Conservation (phyloP, 352 stramenopile species). For the Lagenidium giganteum region DNA sequence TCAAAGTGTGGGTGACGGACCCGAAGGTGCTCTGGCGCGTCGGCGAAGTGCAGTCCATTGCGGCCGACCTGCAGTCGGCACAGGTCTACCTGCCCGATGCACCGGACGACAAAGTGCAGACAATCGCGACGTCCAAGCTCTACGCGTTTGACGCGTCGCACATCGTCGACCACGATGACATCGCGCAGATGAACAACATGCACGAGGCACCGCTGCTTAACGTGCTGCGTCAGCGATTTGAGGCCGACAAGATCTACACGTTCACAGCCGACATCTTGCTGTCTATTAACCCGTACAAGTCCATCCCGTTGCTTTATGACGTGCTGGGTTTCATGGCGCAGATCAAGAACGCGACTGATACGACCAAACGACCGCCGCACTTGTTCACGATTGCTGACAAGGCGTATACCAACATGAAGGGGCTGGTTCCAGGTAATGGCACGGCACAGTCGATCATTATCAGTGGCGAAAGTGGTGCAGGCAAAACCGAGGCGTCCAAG, state of each 20-base stretch:
- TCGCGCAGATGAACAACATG: constrained; percentile 85
- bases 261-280: constrained; percentile 77
- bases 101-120: constrained; percentile 42
- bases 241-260: constrained; percentile 70
- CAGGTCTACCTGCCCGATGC: constrained; percentile 45
- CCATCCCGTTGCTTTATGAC: constrained; percentile 64
- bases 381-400: constrained; percentile 70
- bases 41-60: constrained; percentile 47
- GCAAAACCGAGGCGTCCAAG: constrained; percentile 92
- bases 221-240: constrained; percentile 64
- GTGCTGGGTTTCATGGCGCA: constrained; percentile 61
- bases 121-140: constrained; percentile 32
- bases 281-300: constrained; percentile 76
- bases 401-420: constrained; percentile 58
- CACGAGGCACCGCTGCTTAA: constrained; percentile 72
- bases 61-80: constrained; percentile 24
- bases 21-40: constrained; percentile 59
- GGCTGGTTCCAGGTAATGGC: constrained; percentile 30
- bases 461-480: constrained; percentile 87
- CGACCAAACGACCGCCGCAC: constrained; percentile 33
- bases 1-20: constrained; percentile 67
- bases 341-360: constrained; percentile 7
- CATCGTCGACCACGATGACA: constrained; percentile 66
- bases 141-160: constrained; percentile 72
- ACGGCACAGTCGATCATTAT: constrained; percentile 89